Base-by-base conservation (phyloP, 371 early-diverging fungal genomes). In the Saksenaea oblongispora region DNA sequence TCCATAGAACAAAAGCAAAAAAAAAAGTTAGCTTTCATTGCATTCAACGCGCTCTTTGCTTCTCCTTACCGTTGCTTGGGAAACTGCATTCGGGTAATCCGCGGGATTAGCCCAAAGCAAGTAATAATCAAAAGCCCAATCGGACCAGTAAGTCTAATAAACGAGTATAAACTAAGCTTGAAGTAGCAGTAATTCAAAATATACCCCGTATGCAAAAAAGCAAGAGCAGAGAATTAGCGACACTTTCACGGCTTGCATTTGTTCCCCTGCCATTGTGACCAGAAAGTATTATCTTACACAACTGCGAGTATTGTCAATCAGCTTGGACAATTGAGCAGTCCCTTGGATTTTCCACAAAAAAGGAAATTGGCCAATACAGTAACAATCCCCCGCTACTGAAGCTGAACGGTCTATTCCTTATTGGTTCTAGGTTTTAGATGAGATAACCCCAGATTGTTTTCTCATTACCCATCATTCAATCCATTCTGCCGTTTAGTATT, bases 191-290 rank as follows among this genome's bases (percentile, higher is more conserved):
- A 34, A 5, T 15, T 5, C 24, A 22, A 22, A 22, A 41, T 54
- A 73, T 75, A 78, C 82, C 34, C 82, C 82, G 56, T 75, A 81
- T 26, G 79, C 76, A 69, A 81, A 81, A 58, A 81, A 81, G 54
- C 82, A 75, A 26, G 82, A 78, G 47, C 79, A 78, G 11, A 81
- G 69, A 35, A 81, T 81, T 35, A 81, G 28, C 10, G 75, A 75
- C 22, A 76, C 77, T 62, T 81, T 81, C 37, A 69, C 57, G n/a
- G 74, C 70, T 61, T 76, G 76, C 67, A 76, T 64, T 56, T 72
- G 70, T 63, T 78, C 77, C 64, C 63, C 66, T 34, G 75, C 56
- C 73, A 75, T 74, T 17, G 51, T 22, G 27, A 47, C 17, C n/a
- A 17, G 22, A 22, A 22, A 47, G 10, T 18, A 47, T 11, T 9